phyloP scores from a whole-genome alignment of 2,329 filamentous ascomycete genomes.

The Fusarium nurragi region DNA sequence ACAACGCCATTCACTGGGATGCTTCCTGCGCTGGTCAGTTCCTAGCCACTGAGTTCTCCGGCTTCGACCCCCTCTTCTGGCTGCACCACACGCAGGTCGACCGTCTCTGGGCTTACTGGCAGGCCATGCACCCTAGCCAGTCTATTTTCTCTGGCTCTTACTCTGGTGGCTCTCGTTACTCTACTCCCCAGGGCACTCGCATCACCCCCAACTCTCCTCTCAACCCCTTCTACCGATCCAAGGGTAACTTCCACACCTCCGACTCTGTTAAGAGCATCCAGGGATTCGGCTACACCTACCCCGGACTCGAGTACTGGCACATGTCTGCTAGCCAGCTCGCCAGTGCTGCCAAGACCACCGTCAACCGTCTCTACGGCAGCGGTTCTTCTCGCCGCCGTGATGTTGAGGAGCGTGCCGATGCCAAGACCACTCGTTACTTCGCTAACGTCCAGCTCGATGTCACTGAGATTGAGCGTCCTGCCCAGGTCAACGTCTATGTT shows the following conservation, averaged over 20 bases:
- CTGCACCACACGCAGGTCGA: conserved; percentile 68
- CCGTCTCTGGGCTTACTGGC: conserved; percentile 68
- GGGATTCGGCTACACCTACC: conserved; percentile 53
- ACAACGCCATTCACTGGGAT: conserved; percentile 56
- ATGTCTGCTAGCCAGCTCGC: conserved; percentile 46
- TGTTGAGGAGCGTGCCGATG: conserved; percentile 24
- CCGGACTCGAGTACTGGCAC: conserved; percentile 50
- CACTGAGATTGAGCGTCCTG: conserved; percentile 50
- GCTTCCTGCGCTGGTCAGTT: conserved; percentile 55
- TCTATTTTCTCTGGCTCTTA: conserved; percentile 51
- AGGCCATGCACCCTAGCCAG: conserved; percentile 53
- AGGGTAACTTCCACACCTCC: conserved; percentile 55
- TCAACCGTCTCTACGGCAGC: conserved; percentile 49
- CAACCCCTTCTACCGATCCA: conserved; percentile 59
- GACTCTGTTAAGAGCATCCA: conserved; percentile 47
- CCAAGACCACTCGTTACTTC: conserved; percentile 48
- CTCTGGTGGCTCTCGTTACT: conserved; percentile 50
- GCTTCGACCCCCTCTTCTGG: conserved; percentile 60
- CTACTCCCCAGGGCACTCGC: conserved; percentile 51
- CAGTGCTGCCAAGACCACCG: conserved; percentile 44
- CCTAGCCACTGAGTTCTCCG: conserved; percentile 51
- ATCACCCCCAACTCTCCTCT: conserved; percentile 58
- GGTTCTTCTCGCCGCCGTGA: conserved; percentile 24
- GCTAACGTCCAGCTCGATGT: conserved; percentile 49
- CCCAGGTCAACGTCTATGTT: conserved; percentile 49